Base-by-base conservation (phyloP, 2,329 filamentous ascomycete genomes). In the Hypoxylon sp. region DNA sequence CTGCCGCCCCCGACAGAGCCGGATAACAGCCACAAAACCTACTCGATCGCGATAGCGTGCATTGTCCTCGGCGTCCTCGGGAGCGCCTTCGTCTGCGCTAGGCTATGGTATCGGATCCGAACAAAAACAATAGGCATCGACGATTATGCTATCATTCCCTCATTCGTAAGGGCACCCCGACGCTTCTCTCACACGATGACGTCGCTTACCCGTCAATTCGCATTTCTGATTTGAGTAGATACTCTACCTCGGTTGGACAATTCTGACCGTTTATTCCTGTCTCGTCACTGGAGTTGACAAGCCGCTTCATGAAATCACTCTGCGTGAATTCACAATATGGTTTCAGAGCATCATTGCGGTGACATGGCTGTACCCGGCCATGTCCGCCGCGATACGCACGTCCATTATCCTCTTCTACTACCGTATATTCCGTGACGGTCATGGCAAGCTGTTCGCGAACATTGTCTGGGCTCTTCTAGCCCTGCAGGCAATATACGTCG, bases 321-420 rank as follows among this genome's bases (percentile, higher is more conserved):
- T 72, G 1, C 45, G 20, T 2, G 72, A 74, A 36, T 74, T 63
- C 42, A 51, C 61, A 4, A 45, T 70, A 24, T 74, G 72, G 70
- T 72, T 68, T 50, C 52, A 71, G 63, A 26, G 68, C 9, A 64
- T 71, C 12, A 30, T 70, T 9, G 70, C 53, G 7, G 56, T 66
- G 8, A 26, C 24, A 26, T 74, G 60, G 61, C 50, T 75, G 0
- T 75, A 75, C 54, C 72, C 71, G 5, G 44, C 59, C 9, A 72
- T 73, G 70, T 70, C 69, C 1, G 63, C 45, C 4, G 36, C 50
- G 2, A 71, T 73, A 30, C 63, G 72, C 2, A 46, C 70, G 7
- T 73, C 72, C 0, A 73, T 73, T 9, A 61, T 74, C 12, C 56
- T 75, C 1, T 69, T 72, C 44, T 75, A 75, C 30, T 12, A 33